Base-by-base conservation (phyloP, 495 filamentous ascomycete genomes). In the Parmelia sp. region DNA sequence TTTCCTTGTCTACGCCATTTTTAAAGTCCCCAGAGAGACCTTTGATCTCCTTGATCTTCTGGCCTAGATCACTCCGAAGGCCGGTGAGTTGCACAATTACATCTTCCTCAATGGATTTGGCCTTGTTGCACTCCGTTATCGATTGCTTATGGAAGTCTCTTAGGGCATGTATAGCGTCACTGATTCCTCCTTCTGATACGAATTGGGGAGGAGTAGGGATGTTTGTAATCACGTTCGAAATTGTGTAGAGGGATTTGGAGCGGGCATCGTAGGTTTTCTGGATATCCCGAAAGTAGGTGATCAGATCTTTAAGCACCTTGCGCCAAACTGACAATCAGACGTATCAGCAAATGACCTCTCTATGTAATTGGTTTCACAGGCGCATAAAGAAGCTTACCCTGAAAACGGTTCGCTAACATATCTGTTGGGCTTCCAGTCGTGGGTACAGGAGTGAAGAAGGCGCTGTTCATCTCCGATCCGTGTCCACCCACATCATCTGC, bases 31-130 rank as follows among this genome's bases (percentile, higher is more conserved):
- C 87, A 9, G 91, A 87, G 8, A 98, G 78, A 64, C 83, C 88
- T 74, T 94, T 96, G 74, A 98, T 97, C 76, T 98, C 94, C 76
- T 97, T 97, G 70, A 93, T 94, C 78, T 98, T 98, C 76, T 93
- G 90, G 60, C 88, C 86, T 23, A 98, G 80, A 74, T 98, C 94
- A 69, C 85, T 91, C 55, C 94, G 79, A 29, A 98, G 79, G 19
- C 90, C 92, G 8, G 87, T 91, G 55, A 98, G 81, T 60, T 91
- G 90, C 53, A 87, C 82, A 65, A 97, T 91, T 40, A 98, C 90
- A 68, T 96, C 92, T 62, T 85, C 86, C 74, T 97, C 90, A 63
- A 96, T 92, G 66, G 95, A 90, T 33, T 84, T 86, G 6, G 92
- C 90, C 75, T 96, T 96, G 74, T 87, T 91, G n/a, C 89, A 84